Base-by-base conservation (phyloP, 768 basidiomycete species). In the Daedalea quercina region DNA sequence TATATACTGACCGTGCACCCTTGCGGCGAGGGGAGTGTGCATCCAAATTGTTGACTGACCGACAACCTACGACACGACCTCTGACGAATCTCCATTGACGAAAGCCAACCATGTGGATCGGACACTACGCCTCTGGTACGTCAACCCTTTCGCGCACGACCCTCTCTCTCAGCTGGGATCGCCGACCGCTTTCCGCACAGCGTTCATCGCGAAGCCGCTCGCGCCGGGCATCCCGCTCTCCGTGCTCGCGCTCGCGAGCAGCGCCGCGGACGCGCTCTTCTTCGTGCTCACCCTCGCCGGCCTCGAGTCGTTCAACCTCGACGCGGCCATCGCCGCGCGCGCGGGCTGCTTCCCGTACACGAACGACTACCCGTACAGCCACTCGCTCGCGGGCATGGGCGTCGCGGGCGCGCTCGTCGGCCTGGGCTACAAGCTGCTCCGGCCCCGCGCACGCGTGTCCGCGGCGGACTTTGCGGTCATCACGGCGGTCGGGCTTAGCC, bases 321-420 rank as follows among this genome's bases (percentile, higher is more conserved):
- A 67, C 55, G 17, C 48, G 17, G 42, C 33, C 8, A 54, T 66
- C 15, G 49, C 51, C 2, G 28, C 55, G 4, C 33, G 46, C 19
- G 53, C 47, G 25, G 66, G 67, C 19, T 69, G 67, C 50, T 68
- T 68, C 54, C 66, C 67, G n/a, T 69, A 67, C 47, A 54, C 64
- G 26, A 64, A 64, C 44, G 61, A 70, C 54, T 65, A 70, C 50
- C 66, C 67, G 1, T 67, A 61, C 57, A 67, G 62, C 37, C 69
- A 70, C 28, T 66, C 65, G 15, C 52, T 67, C 15, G 53, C 54
- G 4, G 65, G 65, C 17, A 65, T 67, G 60, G 52, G 12, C 23
- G 46, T 57, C 25, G 24, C 35, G 63, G 65, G 63, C 13, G 50
- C 62, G 6, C 49, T 43, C 15, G 46, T 63, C 26, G 60, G 60